phyloP scores from a whole-genome alignment of 1,284 basidiomycete species.

The Cryptococcus hybrid region DNA sequence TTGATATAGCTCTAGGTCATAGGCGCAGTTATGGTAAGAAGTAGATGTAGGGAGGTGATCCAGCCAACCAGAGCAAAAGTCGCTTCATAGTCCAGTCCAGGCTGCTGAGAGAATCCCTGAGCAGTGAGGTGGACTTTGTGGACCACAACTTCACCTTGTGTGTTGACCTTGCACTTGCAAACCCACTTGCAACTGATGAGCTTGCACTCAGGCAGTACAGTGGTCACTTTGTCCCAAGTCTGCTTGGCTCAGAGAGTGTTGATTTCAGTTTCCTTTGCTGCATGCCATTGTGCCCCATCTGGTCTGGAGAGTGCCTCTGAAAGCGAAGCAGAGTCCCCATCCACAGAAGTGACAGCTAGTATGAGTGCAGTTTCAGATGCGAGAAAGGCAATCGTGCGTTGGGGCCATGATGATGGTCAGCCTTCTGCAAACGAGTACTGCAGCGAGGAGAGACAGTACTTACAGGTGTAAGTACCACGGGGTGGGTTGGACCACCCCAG shows the following conservation, averaged over 20 bases:
- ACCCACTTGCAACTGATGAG: neutral
- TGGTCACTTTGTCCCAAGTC: neutral
- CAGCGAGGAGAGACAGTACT: neutral
- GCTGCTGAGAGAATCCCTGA: neutral
- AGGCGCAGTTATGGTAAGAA: conserved; percentile 53
- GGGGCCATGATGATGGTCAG: neutral
- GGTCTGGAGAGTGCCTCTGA: neutral
- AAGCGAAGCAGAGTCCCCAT: neutral
- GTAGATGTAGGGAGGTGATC: conserved; percentile 45
- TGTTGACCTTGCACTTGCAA: neutral
- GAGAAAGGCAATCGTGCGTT: neutral
- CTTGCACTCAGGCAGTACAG: neutral
- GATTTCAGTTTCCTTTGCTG: neutral
- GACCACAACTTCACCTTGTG: neutral
- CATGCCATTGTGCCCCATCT: neutral
- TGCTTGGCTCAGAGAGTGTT: neutral
- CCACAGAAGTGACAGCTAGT: neutral
- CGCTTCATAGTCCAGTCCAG: conserved; percentile 48
- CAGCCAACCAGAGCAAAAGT: conserved; percentile 53
- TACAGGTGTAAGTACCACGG: too few species aligned
- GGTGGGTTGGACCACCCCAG: too few species aligned
- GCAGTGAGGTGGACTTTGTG: neutral
- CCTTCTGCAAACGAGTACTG: neutral
- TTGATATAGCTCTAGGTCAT: conserved; percentile 7
- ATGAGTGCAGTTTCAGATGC: neutral